A percentile compares a stretch with the other conserved stretches of the same genome.
phyloP scores from a whole-genome alignment of 768 basidiomycete genomes.

The Tricholoma sp. region DNA sequence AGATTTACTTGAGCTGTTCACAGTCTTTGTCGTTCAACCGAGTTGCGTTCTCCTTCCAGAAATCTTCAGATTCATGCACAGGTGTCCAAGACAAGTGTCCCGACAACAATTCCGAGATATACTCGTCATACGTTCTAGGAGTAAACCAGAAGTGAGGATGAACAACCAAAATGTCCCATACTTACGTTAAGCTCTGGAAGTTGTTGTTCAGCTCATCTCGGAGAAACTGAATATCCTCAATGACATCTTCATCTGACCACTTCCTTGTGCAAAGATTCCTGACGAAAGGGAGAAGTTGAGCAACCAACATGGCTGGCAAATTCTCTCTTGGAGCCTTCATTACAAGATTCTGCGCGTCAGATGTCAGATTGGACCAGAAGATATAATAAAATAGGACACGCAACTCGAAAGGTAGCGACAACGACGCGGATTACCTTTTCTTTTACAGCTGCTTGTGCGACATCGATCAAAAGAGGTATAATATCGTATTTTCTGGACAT shows the following conservation, averaged over 20 bases:
- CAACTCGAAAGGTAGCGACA: conserved; percentile 84
- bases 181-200: conserved; percentile 88
- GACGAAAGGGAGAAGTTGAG: conserved; percentile 79
- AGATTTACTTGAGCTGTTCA: conserved; percentile 73
- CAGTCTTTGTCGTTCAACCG: conserved; percentile 83
- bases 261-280: conserved; percentile 82
- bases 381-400: not conserved
- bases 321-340: conserved; percentile 83
- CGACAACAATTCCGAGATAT: conserved; percentile 82
- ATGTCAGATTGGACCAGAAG: conserved; percentile 10
- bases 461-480: conserved; percentile 75
- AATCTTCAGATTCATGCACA: conserved; percentile 92
- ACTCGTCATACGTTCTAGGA: conserved; percentile 91
- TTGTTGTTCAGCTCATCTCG: conserved; percentile 79
- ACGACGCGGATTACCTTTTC: conserved; percentile 96
- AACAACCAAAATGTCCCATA: conserved; percentile 5
- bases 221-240: conserved; percentile 88
- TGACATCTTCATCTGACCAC: conserved; percentile 92
- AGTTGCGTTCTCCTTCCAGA: conserved; percentile 94
- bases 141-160: not conserved
- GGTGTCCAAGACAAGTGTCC: conserved; percentile 95
- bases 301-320: conserved; percentile 88
- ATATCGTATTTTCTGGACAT: conserved; percentile 77
- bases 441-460: conserved; percentile 88
- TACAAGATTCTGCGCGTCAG: conserved; percentile 72